Evolutionary conservation across 257 asterid genomes (phyloP), one percentile per base, ranked within the genome.

Genomic region (Henckelia pumila): DNA sequence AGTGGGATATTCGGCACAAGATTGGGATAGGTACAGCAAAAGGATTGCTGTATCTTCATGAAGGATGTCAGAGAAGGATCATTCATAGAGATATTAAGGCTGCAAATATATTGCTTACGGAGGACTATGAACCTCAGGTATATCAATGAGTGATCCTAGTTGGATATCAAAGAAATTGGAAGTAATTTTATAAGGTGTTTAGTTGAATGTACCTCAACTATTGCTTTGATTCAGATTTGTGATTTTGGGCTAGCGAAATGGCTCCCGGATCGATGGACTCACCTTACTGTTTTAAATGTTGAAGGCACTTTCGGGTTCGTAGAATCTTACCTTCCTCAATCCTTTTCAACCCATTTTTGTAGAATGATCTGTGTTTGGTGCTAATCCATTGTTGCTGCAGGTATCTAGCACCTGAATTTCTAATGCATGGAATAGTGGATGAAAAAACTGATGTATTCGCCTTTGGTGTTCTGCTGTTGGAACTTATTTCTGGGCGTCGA

Each of bases 361-460:
- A 22, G 21, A 10, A 55, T 1, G 33, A 35, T 63, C 23, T 10
- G 21, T 22, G 1, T 40, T 28, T 17, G 5, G 4, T 30, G 23
- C 23, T 26, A 35, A 60, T 72, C 22, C 29, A 5, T 52, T 47
- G 55, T 16, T 25, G 19, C 23, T 73, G 32, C 79, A 83, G 88
- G 28, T 83, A 83, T 66, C 82, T 80, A 50, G 88, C 88, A 17
- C 88, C 88, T 0, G 88, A 83, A 75, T 83, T 75, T 78, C 73
- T 83, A 61, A 80, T 83, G 88, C 88, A 83, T 13, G 88, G 88
- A 29, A 80, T 79, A 58, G 86, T 80, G 13, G 83, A 83, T 53
- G 88, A 83, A 57, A 83, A 83, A 64, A 83, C 86, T 0, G 88
- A 83, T 64, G 78, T 83, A 23, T 83, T 83, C 26, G 84, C 88